Conservation (phyloP, 805 yeast species). For the Wickerhamomyces kurtzmanii region DNA sequence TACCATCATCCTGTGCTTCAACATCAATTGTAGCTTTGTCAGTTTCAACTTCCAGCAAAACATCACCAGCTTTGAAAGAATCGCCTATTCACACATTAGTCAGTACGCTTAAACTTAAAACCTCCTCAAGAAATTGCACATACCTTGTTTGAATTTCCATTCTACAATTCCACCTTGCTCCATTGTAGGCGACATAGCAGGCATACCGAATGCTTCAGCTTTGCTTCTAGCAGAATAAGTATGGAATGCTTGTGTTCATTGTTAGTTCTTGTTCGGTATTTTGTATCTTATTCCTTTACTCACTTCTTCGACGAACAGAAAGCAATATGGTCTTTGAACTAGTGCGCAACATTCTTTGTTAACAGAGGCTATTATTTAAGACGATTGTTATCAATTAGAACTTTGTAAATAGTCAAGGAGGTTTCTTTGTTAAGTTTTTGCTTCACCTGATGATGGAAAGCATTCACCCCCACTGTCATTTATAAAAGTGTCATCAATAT, state of each 20-base stretch:
- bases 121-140: too few relatives aligned
- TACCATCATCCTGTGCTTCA: slow-evolving; percentile 89
- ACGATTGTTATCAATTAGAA: too few relatives aligned
- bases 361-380: too few relatives aligned
- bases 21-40: slow-evolving; percentile 80
- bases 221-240: slow-evolving; percentile 10
- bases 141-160: slow-evolving; percentile 83
- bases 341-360: too few relatives aligned
- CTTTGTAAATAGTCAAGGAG: too few relatives aligned
- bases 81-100: too few relatives aligned
- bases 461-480: too few relatives aligned
- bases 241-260: slow-evolving; percentile 13
- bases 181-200: slow-evolving; percentile 99
- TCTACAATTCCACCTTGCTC: slow-evolving; percentile 85
- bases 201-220: slow-evolving; percentile 66
- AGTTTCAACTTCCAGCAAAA: slow-evolving; percentile 72
- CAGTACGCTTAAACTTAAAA: too few relatives aligned
- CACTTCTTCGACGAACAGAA: not conserved
- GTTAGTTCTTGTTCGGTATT: not conserved
- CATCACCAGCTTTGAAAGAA: slow-evolving; percentile 72
- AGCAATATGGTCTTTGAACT: not conserved
- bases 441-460: too few relatives aligned
- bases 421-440: too few relatives aligned
- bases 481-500: too few relatives aligned
- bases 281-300: not conserved